Percentiles rank a stretch among this genome's conserved stretches.
These are phyloP conservation scores for Lasiodiplodia gonubiensis DNA, from an alignment of 2,329 filamentous ascomycete species.

Conservation along the genomic window DNA sequence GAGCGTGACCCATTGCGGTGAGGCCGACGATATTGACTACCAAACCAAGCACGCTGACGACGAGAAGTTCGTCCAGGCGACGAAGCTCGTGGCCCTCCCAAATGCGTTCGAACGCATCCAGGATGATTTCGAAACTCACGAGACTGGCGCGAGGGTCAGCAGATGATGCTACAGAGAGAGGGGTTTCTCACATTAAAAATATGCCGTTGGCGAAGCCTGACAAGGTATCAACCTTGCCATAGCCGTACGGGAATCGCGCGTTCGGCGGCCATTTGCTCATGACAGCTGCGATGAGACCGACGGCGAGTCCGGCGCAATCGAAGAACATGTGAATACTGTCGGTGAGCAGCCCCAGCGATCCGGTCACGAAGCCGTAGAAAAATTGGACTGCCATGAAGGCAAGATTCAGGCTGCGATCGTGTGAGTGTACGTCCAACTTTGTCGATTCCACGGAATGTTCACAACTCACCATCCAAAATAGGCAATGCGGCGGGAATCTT, in stretches of 20 bases:
- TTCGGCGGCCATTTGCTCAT: conserved; percentile 97
- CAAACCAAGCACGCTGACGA: conserved; percentile 86
- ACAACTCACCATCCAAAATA: conserved; percentile 86
- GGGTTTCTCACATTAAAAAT: conserved; percentile 74
- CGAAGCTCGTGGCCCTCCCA: conserved; percentile 83
- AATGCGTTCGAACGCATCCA: conserved; percentile 88
- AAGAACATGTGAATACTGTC: conserved; percentile 99
- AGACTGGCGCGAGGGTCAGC: conserved; percentile 62
- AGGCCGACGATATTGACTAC: conserved; percentile 92
- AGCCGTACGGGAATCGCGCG: conserved; percentile 87
- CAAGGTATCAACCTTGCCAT: conserved; percentile 94
- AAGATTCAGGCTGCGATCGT: conserved; percentile 76
- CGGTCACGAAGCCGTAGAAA: conserved; percentile 90
- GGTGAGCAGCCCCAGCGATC: conserved; percentile 91
- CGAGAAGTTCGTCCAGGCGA: conserved; percentile 81
- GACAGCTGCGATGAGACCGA: conserved; percentile 89
- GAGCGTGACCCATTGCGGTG: conserved; percentile 73
- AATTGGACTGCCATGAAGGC: conserved; percentile 93
- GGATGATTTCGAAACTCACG: conserved; percentile 93
- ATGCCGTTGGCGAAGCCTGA: conserved; percentile 97
- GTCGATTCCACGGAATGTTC: neutral
- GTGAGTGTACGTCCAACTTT: neutral
- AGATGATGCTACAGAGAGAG: neutral
- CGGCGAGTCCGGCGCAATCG: conserved; percentile 88
- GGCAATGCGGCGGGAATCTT: conserved; percentile 92